phyloP scores from a whole-genome alignment of 352 stramenopile genomes.

The Pythium oligandrum region DNA sequence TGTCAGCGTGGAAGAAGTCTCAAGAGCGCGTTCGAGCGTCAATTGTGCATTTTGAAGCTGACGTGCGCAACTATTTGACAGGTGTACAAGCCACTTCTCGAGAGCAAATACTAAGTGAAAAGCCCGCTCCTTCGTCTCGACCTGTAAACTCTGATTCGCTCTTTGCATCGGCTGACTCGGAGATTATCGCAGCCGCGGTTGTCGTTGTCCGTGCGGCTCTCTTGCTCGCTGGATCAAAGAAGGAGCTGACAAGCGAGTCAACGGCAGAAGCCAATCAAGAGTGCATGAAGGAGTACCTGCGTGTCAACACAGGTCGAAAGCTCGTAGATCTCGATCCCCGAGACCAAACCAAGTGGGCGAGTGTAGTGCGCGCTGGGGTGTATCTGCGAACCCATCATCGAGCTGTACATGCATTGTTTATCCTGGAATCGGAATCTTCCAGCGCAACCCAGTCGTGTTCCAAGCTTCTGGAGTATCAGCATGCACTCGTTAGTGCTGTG shows the following conservation, averaged over 20 bases:
- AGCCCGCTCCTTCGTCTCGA: no score
- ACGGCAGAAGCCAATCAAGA: slow-evolving; percentile 16
- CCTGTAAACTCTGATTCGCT: neutral
- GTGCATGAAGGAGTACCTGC: slow-evolving; percentile 41
- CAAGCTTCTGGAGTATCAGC: neutral
- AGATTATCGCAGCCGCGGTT: neutral
- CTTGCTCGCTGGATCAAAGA: slow-evolving; percentile 30
- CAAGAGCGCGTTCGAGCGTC: slow-evolving; percentile 19
- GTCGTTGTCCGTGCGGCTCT: slow-evolving; percentile 28
- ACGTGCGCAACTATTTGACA: slow-evolving; percentile 45
- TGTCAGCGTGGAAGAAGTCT: slow-evolving; percentile 21
- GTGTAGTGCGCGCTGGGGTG: slow-evolving; percentile 10
- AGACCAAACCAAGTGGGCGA: slow-evolving; percentile 19
- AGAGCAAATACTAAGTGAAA: neutral
- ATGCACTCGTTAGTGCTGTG: slow-evolving; percentile 28
- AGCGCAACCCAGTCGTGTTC: no score
- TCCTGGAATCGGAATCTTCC: no score
- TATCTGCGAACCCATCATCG: slow-evolving; percentile 8
- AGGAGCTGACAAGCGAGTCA: slow-evolving; percentile 20
- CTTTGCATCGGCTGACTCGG: neutral
- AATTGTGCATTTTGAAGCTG: slow-evolving; percentile 30
- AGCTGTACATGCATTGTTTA: slow-evolving; percentile 1
- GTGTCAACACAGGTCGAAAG: slow-evolving; percentile 19
- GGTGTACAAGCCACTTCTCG: slow-evolving; percentile 25
- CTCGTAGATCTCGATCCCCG: slow-evolving; percentile 30